Percentiles rank a stretch among this genome's conserved stretches.
These are phyloP conservation scores for Alisma plantagoaquatica DNA, from an alignment of 106 monocot genomes.

Conservation along the genomic window DNA sequence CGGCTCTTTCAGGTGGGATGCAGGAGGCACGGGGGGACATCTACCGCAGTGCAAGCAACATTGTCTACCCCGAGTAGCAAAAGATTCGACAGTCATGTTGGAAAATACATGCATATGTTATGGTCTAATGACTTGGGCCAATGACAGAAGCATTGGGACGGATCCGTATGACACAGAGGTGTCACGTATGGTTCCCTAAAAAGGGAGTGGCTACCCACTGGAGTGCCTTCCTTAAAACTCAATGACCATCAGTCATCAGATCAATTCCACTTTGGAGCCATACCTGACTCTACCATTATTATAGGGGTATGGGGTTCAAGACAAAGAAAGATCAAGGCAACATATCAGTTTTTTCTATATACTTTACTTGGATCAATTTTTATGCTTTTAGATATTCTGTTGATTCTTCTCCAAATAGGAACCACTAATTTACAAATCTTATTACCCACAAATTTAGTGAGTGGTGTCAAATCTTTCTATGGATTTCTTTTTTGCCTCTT, in stretches of 20 bases:
- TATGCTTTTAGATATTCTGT: slow-evolving; percentile 3
- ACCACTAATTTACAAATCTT: too few species aligned
- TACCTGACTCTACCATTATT: background rate
- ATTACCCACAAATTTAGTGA: too few species aligned
- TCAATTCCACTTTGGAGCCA: background rate
- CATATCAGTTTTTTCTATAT: slow-evolving; percentile 4
- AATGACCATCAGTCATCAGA: too few species aligned
- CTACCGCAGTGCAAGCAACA: background rate
- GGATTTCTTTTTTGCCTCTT: too few species aligned
- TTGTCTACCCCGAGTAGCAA: too few species aligned
- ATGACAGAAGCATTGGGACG: background rate
- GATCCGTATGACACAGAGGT: too few species aligned
- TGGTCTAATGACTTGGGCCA: background rate
- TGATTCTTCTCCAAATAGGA: slow-evolving; percentile 1
- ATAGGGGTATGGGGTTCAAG: slow-evolving; percentile 2
- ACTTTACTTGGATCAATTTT: slow-evolving; percentile 5
- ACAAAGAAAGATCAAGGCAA: slow-evolving; percentile 5
- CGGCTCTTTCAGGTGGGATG: background rate
- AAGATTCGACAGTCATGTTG: background rate
- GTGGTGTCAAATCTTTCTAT: too few species aligned
- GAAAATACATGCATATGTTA: background rate
- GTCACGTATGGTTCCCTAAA: background rate
- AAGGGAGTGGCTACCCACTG: background rate
- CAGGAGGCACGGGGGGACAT: background rate
- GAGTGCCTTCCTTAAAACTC: too few species aligned